Evolutionary conservation across 495 filamentous ascomycete genomes (phyloP), one percentile per base, ranked within the genome.

Genomic region (Trichoderma reesei): DNA sequence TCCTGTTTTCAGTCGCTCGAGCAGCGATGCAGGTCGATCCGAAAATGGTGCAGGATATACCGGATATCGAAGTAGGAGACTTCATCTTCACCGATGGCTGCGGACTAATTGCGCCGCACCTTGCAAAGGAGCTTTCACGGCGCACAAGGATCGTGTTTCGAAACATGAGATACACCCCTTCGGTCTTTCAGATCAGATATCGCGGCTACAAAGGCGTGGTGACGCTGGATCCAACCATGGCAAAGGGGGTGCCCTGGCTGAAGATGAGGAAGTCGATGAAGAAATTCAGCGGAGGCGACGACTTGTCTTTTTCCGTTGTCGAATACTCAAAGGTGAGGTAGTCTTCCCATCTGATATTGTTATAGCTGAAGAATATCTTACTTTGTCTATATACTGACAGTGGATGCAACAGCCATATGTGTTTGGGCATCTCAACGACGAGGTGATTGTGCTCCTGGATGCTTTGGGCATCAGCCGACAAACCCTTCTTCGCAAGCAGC

Each of bases 1-100:
- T 82, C 9, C 72, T 83, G 10, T 83, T 82, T 66, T 79, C 80
- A 0, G 66, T 71, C 6, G 77, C 78, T 10, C 65, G 76, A 20
- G 73, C 74, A 16, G 78, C 72, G 5, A 74, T 70, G 18, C 41
- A 56, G 9, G 70, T 82, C 8, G 64, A 71, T 4, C 74, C 79
- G 5, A 67, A 71, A 34, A 74, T 73, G 9, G 76, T 71, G 59
- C 68, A 82, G 64, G 79, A 83, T 61, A 80, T 83, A 44, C 68
- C 76, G 0, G 80, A 83, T 62, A 71, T 82, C 41, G 68, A 77
- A 63, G 68, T 61, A 16, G 69, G 69, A 39, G 74, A 79, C 48
- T 81, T 79, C 64, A 71, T 72, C 39, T 81, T 82, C 48, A 83
- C 80, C 13, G 80, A 83, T 66, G 80, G 80, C 11, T 82, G 80